phyloP scores from a whole-genome alignment of 1,284 basidiomycete species.

The Ganoderma lingzhi region DNA sequence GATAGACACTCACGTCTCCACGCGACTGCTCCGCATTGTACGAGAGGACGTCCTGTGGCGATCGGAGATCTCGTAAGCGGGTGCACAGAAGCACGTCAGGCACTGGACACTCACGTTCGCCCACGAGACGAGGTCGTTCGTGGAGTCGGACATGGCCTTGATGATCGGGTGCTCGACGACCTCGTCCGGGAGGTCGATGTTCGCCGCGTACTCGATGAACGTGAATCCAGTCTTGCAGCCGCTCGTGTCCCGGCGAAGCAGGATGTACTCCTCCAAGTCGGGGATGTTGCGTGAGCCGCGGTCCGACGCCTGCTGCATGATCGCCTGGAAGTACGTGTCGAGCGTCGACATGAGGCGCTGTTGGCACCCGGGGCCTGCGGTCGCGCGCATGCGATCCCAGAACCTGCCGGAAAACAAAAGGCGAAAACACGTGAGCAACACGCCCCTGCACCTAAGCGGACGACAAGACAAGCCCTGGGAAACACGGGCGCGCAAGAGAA shows the following conservation, averaged over 20 bases:
- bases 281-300: constrained; percentile 44
- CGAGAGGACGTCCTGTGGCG: constrained; percentile 48
- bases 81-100: constrained; percentile 5
- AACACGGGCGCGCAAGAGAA: constrained; percentile 1
- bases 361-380: constrained; percentile 43
- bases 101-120: constrained; percentile 45
- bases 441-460: constrained; percentile 1
- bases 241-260: constrained; percentile 50
- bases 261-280: constrained; percentile 48
- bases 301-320: constrained; percentile 52
- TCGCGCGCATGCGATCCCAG: constrained; percentile 47
- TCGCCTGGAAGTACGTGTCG: constrained; percentile 47
- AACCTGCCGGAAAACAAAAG: constrained; percentile 41
- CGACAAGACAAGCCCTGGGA: constrained; percentile 11
- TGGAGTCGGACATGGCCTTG: constrained; percentile 41
- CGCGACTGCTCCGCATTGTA: constrained; percentile 53
- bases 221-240: constrained; percentile 53
- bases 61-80: constrained; percentile 17
- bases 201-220: constrained; percentile 43
- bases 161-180: constrained; percentile 50
- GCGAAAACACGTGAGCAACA: constrained; percentile 19
- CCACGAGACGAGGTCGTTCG: constrained; percentile 51
- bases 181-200: constrained; percentile 50
- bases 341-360: constrained; percentile 50
- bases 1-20: constrained; percentile 46